Evolutionary conservation across 176 grass and related monocot genomes (phyloP).

Genomic region (Bothriochloa decipiens): DNA sequence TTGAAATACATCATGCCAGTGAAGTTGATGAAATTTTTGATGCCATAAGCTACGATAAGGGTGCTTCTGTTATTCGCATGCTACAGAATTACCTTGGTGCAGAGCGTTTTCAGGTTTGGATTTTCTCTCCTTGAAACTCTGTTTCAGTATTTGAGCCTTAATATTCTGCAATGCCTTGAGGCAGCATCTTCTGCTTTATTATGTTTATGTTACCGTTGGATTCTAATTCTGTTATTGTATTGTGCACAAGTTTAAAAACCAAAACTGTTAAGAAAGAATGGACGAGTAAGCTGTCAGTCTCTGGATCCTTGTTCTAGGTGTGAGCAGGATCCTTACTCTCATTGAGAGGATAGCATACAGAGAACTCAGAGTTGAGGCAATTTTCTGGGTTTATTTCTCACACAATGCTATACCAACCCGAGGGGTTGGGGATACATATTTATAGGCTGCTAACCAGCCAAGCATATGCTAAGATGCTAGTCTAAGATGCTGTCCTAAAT

Average conservation of each 20-base stretch:
- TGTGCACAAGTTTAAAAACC: conserved; percentile 6
- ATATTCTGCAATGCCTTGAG: conserved; percentile 7
- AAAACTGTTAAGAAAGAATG: neutral
- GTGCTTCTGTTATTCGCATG: conserved; percentile 83
- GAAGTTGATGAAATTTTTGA: conserved; percentile 90
- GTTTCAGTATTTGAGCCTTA: neutral
- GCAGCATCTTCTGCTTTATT: conserved; percentile 13
- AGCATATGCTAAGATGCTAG: no score
- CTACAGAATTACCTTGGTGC: conserved; percentile 91
- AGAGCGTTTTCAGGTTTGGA: conserved; percentile 77
- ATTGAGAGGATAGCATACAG: no score
- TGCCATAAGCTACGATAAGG: conserved; percentile 88
- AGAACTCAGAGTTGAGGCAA: no score
- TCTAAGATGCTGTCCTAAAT: no score
- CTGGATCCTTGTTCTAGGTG: no score
- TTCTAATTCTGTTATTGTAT: conserved; percentile 18
- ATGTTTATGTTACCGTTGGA: neutral
- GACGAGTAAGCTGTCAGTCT: no score
- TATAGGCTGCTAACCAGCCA: no score
- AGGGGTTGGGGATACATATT: no score
- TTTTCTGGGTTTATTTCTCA: no score
- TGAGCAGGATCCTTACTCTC: no score
- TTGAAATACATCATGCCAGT: conserved; percentile 82
- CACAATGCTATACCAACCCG: no score
- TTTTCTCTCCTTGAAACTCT: conserved; percentile 13